Conservation (phyloP, 371 early-diverging fungal species). For the Mortierella polycephala region DNA sequence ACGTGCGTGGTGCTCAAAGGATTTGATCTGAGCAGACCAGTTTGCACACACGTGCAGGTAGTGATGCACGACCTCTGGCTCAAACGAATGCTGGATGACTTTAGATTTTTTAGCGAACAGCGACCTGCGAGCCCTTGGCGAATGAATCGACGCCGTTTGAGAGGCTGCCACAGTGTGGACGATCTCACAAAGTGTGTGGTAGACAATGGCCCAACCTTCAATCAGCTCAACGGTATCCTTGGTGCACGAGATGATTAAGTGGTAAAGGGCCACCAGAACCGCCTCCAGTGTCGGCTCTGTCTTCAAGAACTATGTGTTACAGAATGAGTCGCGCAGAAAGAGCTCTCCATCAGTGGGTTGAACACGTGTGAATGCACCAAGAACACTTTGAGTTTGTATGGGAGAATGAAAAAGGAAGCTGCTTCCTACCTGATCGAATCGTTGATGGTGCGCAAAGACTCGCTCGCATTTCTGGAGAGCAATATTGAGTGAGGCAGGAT, state of each 20-base stretch:
- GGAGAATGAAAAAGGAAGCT: not conserved
- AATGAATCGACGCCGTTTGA: not conserved
- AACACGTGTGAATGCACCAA: not conserved
- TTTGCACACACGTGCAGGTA: constrained; percentile 21
- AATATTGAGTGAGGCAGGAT: constrained; percentile 1
- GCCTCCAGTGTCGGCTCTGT: constrained; percentile 13
- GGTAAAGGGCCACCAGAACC: constrained; percentile 18
- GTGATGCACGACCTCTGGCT: constrained; percentile 14
- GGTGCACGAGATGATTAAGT: constrained; percentile 8
- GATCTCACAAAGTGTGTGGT: constrained; percentile 30
- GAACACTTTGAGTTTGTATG: not conserved
- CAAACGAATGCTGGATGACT: not conserved
- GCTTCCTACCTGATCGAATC: constrained; percentile 22
- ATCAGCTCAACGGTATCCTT: constrained; percentile 31
- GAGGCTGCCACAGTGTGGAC: not conserved
- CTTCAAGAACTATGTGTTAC: constrained; percentile 13
- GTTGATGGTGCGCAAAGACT: constrained; percentile 20
- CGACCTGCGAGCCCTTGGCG: constrained; percentile 18
- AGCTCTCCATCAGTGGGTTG: not conserved
- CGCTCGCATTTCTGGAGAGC: constrained; percentile 28
- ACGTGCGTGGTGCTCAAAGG: constrained; percentile 25
- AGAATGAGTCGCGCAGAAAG: not conserved
- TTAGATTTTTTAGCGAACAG: constrained; percentile 19
- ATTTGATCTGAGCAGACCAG: constrained; percentile 25
- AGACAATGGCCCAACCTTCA: constrained; percentile 27